These are phyloP conservation scores for Anethum foeniculum DNA, from an alignment of 140 eudicot species.

Conservation along the genomic window DNA sequence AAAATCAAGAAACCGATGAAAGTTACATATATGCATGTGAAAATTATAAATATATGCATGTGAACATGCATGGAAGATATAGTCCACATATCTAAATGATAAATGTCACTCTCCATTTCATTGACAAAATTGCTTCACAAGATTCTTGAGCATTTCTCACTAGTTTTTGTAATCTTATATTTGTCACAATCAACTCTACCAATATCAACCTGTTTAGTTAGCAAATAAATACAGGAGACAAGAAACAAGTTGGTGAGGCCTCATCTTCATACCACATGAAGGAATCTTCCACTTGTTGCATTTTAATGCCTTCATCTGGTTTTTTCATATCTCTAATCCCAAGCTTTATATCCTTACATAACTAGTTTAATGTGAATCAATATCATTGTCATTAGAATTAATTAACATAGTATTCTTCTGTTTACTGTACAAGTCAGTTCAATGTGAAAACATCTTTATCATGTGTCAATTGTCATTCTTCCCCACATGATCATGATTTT, in stretches of 20 bases:
- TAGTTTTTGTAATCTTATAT: background rate
- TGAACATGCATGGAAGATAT: background rate
- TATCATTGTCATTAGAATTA: background rate
- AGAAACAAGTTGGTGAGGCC: background rate
- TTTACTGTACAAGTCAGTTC: background rate
- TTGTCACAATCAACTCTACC: slow-evolving; percentile 13
- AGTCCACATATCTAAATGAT: slow-evolving; percentile 17
- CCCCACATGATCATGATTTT: background rate
- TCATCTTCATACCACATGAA: background rate
- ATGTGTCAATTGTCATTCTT: background rate
- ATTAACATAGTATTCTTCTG: background rate
- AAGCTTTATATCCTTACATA: background rate
- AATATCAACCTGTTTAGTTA: background rate
- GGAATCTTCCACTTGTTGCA: background rate
- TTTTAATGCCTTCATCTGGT: background rate
- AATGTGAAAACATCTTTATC: background rate
- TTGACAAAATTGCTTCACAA: slow-evolving; percentile 5
- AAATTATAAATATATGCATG: background rate
- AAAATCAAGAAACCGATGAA: background rate
- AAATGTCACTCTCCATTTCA: slow-evolving; percentile 8
- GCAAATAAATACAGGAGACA: background rate
- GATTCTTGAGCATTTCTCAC: background rate
- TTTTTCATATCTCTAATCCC: background rate
- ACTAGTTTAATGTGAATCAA: background rate
- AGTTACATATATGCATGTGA: too few species aligned